A percentile compares a stretch with the other conserved stretches of the same genome.
Conservation (phyloP, 1,284 basidiomycete genomes). For the Ceraceosorus guamensis region DNA sequence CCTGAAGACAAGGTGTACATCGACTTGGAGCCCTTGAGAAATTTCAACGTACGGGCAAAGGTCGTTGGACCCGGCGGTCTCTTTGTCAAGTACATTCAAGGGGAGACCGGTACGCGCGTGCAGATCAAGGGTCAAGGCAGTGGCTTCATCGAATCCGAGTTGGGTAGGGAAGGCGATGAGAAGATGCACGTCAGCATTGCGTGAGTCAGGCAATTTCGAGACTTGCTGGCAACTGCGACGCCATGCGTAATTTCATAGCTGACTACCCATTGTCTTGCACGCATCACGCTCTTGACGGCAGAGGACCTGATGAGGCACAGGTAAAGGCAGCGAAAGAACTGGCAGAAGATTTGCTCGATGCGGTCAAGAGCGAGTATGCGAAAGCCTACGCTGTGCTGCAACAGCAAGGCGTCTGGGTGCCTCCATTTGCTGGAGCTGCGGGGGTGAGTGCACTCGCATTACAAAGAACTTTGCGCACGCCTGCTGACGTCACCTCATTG, state of each 20-base stretch:
- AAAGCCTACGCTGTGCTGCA: slow-evolving; percentile 27
- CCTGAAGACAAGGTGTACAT: slow-evolving; percentile 55
- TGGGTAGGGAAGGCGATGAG: slow-evolving; percentile 79
- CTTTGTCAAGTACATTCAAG: slow-evolving; percentile 97
- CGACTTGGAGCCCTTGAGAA: slow-evolving; percentile 77
- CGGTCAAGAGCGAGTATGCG: slow-evolving; percentile 36
- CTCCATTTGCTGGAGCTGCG: not conserved
- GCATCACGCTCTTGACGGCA: not conserved
- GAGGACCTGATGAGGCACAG: slow-evolving; percentile 34
- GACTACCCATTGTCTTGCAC: too few relatives aligned
- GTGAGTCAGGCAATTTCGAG: not conserved
- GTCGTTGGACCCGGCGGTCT: slow-evolving; percentile 83
- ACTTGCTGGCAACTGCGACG: too few relatives aligned
- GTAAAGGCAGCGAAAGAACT: slow-evolving; percentile 35
- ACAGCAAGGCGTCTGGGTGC: slow-evolving; percentile 1
- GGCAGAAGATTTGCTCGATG: slow-evolving; percentile 40
- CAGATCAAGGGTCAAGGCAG: slow-evolving; percentile 95
- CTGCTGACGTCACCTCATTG: not conserved
- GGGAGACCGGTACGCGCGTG: slow-evolving; percentile 90
- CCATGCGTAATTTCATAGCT: too few relatives aligned
- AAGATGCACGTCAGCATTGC: slow-evolving; percentile 63
- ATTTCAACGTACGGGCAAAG: slow-evolving; percentile 96
- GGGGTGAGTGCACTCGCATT: not conserved
- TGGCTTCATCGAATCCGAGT: slow-evolving; percentile 90
- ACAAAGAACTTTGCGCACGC: not conserved